phyloP scores from a whole-genome alignment of 1,139 yeast species.

The Candida buenavistaensis region DNA sequence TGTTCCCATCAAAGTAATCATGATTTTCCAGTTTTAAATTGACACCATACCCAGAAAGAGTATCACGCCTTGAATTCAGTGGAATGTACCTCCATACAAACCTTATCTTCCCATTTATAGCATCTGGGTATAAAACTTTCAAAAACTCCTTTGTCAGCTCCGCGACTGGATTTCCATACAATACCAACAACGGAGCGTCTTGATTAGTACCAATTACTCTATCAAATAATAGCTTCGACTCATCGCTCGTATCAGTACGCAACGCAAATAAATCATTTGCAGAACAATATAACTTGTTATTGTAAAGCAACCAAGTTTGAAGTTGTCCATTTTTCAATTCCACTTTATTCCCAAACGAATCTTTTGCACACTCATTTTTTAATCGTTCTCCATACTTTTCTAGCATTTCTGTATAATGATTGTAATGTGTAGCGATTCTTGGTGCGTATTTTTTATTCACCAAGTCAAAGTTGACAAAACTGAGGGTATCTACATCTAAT shows the following conservation, averaged over 20 bases:
- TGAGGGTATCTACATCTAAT: constrained; percentile 17
- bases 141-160: constrained; percentile 57
- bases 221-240: constrained; percentile 47
- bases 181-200: constrained; percentile 39
- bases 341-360: constrained; percentile 37
- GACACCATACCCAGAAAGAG: constrained; percentile 66
- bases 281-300: constrained; percentile 59
- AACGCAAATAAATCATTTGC: constrained; percentile 70
- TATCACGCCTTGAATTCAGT: constrained; percentile 22
- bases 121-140: constrained; percentile 56
- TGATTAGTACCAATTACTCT: constrained; percentile 52
- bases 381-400: constrained; percentile 21
- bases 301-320: constrained; percentile 54
- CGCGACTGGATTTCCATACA: constrained; percentile 56
- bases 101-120: constrained; percentile 63
- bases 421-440: constrained; percentile 62
- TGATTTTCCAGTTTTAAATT: constrained; percentile 61
- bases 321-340: constrained; percentile 22
- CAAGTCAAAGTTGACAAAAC: constrained; percentile 51
- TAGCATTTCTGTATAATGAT: constrained; percentile 40
- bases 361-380: constrained; percentile 26
- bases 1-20: constrained; percentile 53
- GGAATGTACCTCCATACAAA: constrained; percentile 76
- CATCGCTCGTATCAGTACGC: constrained; percentile 16
- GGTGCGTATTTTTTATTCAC: constrained; percentile 60